These are phyloP conservation scores for Phialocephala sp. DNA, from an alignment of 2,329 filamentous ascomycete species.

Conservation along the genomic window DNA sequence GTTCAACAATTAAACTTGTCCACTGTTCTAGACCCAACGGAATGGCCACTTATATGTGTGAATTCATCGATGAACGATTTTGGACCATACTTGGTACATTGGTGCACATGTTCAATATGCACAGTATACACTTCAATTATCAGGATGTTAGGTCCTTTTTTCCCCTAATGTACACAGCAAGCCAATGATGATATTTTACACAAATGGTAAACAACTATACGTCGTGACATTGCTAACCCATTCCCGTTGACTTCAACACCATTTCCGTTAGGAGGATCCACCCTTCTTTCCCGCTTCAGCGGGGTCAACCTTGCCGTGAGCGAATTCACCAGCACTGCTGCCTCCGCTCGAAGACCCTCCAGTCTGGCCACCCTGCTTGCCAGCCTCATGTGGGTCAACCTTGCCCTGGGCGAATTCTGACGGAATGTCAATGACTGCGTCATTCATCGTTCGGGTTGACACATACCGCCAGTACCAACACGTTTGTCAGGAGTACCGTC, in stretches of 20 bases:
- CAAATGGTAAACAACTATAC: neutral
- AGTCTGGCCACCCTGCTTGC: slow-evolving; percentile 46
- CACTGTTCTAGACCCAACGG: neutral
- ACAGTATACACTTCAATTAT: neutral
- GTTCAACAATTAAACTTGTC: too few species aligned
- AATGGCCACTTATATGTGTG: neutral
- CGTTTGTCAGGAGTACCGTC: slow-evolving; percentile 50
- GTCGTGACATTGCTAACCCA: neutral
- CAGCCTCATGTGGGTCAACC: slow-evolving; percentile 49
- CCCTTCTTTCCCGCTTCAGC: slow-evolving; percentile 11
- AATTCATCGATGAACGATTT: too few species aligned
- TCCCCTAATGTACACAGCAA: neutral
- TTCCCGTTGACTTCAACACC: neutral
- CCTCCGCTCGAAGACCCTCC: slow-evolving; percentile 14
- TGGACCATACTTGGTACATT: neutral
- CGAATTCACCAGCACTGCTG: slow-evolving; percentile 10
- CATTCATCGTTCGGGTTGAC: neutral
- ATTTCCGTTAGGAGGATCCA: neutral
- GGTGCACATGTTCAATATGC: neutral
- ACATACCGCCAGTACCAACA: slow-evolving; percentile 45
- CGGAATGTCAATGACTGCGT: neutral
- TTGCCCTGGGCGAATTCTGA: slow-evolving; percentile 48
- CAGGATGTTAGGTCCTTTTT: neutral
- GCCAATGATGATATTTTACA: neutral
- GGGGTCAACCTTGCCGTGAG: slow-evolving; percentile 13